These are phyloP conservation scores for Cenchrus fungigraminus DNA, from an alignment of 176 grass and related monocot species.

Conservation along the genomic window DNA sequence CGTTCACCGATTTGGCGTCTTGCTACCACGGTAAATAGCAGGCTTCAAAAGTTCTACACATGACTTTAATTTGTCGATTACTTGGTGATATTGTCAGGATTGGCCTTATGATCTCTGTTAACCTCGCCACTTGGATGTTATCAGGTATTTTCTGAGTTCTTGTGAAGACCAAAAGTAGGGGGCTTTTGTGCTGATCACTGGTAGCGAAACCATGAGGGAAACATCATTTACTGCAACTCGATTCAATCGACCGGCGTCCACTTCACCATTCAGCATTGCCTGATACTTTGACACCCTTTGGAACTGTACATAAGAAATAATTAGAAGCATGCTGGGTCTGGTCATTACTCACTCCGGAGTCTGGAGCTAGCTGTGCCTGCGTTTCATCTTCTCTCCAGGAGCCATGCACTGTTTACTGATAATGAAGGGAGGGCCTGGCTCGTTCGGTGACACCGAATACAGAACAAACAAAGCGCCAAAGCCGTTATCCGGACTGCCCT, in stretches of 20 bases:
- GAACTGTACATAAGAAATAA: constrained; percentile 18
- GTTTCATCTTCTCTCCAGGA: neutral
- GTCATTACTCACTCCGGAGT: neutral
- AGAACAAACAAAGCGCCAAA: constrained; percentile 43
- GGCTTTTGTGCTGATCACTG: neutral
- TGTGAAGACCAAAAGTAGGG: neutral
- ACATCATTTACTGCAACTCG: neutral
- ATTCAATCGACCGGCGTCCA: neutral
- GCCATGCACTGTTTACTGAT: neutral
- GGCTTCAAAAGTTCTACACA: neutral
- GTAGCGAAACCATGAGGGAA: neutral
- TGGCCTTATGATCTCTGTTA: neutral
- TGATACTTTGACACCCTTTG: neutral
- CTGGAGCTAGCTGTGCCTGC: neutral
- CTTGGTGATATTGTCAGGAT: neutral
- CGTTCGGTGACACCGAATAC: constrained; percentile 15
- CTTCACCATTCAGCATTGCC: neutral
- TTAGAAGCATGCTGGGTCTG: neutral
- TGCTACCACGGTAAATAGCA: neutral
- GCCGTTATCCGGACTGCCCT: constrained; percentile 34
- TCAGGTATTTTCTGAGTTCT: neutral
- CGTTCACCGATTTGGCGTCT: constrained; percentile 2
- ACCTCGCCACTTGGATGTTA: neutral
- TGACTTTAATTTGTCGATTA: neutral
- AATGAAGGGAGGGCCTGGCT: neutral